Evolutionary conservation across 371 early-diverging fungal genomes (phyloP).

Genomic region (Vittaforma corneae): DNA sequence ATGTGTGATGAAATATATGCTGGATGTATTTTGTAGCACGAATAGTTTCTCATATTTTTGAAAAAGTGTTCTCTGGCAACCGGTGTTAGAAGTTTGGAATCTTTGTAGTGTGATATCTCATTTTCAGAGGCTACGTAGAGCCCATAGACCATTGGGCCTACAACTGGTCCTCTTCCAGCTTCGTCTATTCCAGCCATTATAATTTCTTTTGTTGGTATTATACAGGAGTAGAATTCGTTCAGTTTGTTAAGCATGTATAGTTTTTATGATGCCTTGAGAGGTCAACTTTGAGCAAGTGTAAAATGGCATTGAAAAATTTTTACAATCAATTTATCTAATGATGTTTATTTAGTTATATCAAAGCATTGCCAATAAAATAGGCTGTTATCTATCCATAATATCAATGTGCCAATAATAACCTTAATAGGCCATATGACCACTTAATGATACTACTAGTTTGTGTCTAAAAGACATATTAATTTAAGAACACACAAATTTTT

Average conservation of each 20-base stretch:
- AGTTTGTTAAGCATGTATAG: not conserved
- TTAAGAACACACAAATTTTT: too few relatives aligned
- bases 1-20: constrained; percentile 49
- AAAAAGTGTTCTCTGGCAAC: constrained; percentile 61
- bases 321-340: not conserved
- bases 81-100: constrained; percentile 61
- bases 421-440: not conserved
- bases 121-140: constrained; percentile 20
- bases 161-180: constrained; percentile 93
- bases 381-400: not conserved
- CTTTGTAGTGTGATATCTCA: constrained; percentile 31
- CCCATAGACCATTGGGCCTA: constrained; percentile 62
- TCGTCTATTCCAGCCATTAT: constrained; percentile 81
- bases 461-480: too few relatives aligned
- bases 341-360: not conserved
- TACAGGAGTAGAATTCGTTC: not conserved
- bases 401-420: not conserved
- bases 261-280: not conserved
- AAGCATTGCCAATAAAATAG: not conserved
- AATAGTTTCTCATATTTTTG: constrained; percentile 63
- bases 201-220: constrained; percentile 7
- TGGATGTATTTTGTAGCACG: constrained; percentile 41
- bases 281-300: not conserved
- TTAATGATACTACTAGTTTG: not conserved
- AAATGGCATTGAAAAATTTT: not conserved